Base-by-base conservation (phyloP, 1,139 yeast genomes). In the Candida smagusa region DNA sequence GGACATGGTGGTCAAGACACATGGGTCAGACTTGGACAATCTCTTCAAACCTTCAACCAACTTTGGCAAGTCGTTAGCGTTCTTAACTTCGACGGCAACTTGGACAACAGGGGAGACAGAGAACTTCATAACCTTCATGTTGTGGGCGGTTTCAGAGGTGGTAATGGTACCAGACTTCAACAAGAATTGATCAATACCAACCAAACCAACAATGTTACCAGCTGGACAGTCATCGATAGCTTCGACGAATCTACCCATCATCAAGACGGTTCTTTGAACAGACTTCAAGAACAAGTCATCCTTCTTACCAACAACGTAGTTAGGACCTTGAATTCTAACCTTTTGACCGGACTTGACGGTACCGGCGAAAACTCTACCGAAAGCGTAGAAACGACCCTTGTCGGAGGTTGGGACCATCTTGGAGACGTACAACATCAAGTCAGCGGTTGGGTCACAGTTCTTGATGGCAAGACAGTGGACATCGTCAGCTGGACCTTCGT, bases 381-480 rank as follows among this genome's bases (percentile, higher is more conserved):
- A 92, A 68, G 98, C 98, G 84, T 89, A 92, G 96, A 92, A 92
- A 81, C 98, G 90, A 84, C 98, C 98, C 83, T 90, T 92, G 76
- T 92, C 98, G 61, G 97, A 90, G 68, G 98, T 92, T 74, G 98
- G 98, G 61, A 92, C 97, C 98, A 92, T 92, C 96, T 92, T 92
- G 77, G 98, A 92, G 67, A 92, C 92, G 89, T 92, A 92, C 72
- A 92, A 82, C 98, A 92, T 92, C 69, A 92, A 86, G 68, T 92
- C 97, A 60, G 95, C 96, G 65, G 75, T 85, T 67, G 98, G 97
- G 79, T 92, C 97, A 85, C 98, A 92, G 84, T 85, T 84, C 79
- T 83, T 88, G 77, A 92, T 90, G 64, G 95, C 96, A 54, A 77
- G 72, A 77, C 90, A 87, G 63, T 83, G 79, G 60, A 83, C 82